A percentile compares a stretch with the other conserved stretches of the same genome.
Conservation (phyloP, 176 grass and related monocot genomes). For the Triticum monococcum region DNA sequence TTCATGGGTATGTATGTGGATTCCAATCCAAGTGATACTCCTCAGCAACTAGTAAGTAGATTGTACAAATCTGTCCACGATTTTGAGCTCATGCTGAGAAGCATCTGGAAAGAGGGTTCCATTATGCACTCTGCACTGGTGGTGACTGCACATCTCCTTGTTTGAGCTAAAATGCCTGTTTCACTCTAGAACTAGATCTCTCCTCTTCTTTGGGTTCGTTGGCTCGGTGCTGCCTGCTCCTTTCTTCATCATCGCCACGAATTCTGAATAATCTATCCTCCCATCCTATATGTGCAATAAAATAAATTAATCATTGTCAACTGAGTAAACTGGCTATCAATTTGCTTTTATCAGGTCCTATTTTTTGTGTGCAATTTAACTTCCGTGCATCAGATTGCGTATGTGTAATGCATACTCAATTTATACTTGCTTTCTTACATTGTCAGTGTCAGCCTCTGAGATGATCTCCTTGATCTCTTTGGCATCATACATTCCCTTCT, state of each 20-base stretch:
- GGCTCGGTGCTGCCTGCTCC: constrained; percentile 21
- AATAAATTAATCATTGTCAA: not conserved
- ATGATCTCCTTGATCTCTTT: constrained; percentile 65
- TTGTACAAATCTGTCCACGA: constrained; percentile 16
- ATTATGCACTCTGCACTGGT: not conserved
- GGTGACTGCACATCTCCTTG: not conserved
- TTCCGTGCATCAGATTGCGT: not conserved
- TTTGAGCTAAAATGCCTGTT: constrained; percentile 25
- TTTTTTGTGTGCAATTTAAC: not conserved
- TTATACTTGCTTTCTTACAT: constrained; percentile 39
- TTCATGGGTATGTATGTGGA: not conserved
- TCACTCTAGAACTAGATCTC: constrained; percentile 40
- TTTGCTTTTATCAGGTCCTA: not conserved
- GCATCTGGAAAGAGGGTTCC: not conserved
- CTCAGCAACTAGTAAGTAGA: not conserved
- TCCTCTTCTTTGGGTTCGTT: constrained; percentile 39
- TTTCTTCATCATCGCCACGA: constrained; percentile 59
- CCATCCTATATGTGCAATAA: constrained; percentile 53
- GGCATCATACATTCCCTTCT: constrained; percentile 62
- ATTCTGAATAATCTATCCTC: constrained; percentile 67
- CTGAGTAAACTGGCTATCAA: not conserved
- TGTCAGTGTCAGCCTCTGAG: constrained; percentile 63
- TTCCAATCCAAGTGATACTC: constrained; percentile 2
- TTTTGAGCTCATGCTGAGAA: not conserved
- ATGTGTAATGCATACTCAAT: not conserved